Percentiles rank a stretch among this genome's conserved stretches.
Evolutionary conservation across 129 eudicot species (phyloP).

Genomic region (Flaveria bidentis): DNA sequence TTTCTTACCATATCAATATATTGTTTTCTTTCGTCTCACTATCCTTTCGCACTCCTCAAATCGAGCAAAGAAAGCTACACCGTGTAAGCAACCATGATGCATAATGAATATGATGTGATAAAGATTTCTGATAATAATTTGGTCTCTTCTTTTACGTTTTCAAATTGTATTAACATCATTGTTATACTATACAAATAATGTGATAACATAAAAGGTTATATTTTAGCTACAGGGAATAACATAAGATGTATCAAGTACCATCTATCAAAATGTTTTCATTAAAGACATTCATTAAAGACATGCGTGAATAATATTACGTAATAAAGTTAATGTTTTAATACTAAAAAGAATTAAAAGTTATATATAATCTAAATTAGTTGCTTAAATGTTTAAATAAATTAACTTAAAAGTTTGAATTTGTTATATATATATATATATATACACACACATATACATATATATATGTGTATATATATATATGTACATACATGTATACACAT

Average conservation of each 20-base stretch:
- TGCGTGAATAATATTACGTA: background rate
- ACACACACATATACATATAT: no score
- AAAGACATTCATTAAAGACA: background rate
- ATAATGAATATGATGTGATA: constrained; percentile 9
- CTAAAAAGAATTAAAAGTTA: background rate
- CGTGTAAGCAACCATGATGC: constrained; percentile 11
- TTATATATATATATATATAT: no score
- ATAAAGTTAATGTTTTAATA: background rate
- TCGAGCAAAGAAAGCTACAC: constrained; percentile 14
- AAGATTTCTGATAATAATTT: background rate
- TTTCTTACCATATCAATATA: background rate
- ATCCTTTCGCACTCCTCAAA: constrained; percentile 3
- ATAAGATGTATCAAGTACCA: background rate
- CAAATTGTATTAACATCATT: background rate
- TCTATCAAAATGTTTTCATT: background rate
- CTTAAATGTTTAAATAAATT: background rate
- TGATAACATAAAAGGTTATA: background rate
- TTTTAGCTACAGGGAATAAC: no score
- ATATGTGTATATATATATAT: no score
- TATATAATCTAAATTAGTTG: background rate
- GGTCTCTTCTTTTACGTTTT: background rate
- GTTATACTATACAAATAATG: background rate
- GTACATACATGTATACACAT: no score
- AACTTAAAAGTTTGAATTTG: background rate
- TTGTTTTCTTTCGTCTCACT: background rate